These are phyloP conservation scores for Candida suzukii DNA, from an alignment of 805 yeast genomes.

Conservation along the genomic window DNA sequence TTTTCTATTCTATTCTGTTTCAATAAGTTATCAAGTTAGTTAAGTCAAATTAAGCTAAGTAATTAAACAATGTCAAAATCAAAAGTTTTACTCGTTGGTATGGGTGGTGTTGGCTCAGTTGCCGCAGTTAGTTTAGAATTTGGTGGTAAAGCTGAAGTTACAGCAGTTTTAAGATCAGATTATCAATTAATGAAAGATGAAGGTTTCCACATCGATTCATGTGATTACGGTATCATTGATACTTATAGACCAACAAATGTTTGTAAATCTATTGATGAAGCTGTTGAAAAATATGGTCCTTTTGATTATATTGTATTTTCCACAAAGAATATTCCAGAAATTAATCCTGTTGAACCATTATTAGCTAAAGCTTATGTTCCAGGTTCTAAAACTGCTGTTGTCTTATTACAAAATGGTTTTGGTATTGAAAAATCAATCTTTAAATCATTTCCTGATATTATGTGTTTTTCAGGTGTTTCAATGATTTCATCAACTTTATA, in stretches of 20 bases:
- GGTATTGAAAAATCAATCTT: conserved; percentile 31
- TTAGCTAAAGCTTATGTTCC: conserved; percentile 27
- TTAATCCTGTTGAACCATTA: conserved; percentile 32
- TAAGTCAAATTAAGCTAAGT: no score
- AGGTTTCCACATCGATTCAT: conserved; percentile 54
- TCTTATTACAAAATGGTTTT: conserved; percentile 33
- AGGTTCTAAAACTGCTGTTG: conserved; percentile 22
- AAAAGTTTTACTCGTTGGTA: conserved; percentile 60
- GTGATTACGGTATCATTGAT: conserved; percentile 48
- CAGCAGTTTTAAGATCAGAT: conserved; percentile 57
- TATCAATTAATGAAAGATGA: conserved; percentile 40
- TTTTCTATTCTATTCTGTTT: no score
- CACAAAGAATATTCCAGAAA: conserved; percentile 58
- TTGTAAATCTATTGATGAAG: conserved; percentile 35
- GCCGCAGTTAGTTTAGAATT: conserved; percentile 55
- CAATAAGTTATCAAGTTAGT: no score
- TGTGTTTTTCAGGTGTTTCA: conserved; percentile 30
- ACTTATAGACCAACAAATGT: conserved; percentile 49
- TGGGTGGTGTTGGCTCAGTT: conserved; percentile 83
- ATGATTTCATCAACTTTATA: conserved; percentile 24
- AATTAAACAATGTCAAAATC: conserved; percentile 12
- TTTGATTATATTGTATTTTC: conserved; percentile 54
- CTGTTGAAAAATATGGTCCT: conserved; percentile 26
- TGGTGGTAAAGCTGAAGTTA: conserved; percentile 39
- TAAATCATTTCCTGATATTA: conserved; percentile 23